These are phyloP conservation scores for Angomonas deanei DNA, from an alignment of 208 protist species.

Conservation along the genomic window DNA sequence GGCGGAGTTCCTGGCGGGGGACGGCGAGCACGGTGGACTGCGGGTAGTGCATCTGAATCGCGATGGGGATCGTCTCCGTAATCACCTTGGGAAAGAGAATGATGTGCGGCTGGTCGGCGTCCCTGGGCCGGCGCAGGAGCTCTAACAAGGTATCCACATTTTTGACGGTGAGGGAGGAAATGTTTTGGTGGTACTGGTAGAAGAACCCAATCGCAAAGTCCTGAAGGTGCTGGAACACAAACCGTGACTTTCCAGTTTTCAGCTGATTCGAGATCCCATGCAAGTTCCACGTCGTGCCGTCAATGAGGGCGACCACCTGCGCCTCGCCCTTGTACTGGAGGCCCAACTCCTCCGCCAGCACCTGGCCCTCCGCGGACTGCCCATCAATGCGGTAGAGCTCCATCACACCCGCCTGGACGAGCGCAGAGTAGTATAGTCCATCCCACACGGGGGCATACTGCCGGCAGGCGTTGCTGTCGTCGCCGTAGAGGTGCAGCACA, in stretches of 20 bases:
- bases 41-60: slow-evolving; percentile 48
- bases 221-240: slow-evolving; percentile 29
- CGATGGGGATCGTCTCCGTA: slow-evolving; percentile 44
- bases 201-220: slow-evolving; percentile 82
- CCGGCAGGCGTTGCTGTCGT: slow-evolving; percentile 56
- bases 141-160: slow-evolving; percentile 29
- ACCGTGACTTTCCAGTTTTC: slow-evolving; percentile 22
- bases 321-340: slow-evolving; percentile 19
- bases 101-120: slow-evolving; percentile 16
- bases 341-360: slow-evolving; percentile 34
- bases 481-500: slow-evolving; percentile 74
- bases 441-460: slow-evolving; percentile 61
- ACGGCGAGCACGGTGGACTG: slow-evolving; percentile 37
- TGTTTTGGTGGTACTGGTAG: slow-evolving; percentile 33
- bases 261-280: slow-evolving; percentile 31
- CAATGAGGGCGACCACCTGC: slow-evolving; percentile 53
- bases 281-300: slow-evolving; percentile 59
- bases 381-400: slow-evolving; percentile 83
- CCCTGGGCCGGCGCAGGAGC: slow-evolving; percentile 45
- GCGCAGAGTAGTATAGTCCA: slow-evolving; percentile 46
- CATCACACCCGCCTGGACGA: slow-evolving; percentile 47
- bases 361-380: slow-evolving; percentile 32
- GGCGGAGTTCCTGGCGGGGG: slow-evolving; percentile 34
- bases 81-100: slow-evolving; percentile 39
- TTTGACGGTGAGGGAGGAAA: slow-evolving; percentile 20